These are phyloP conservation scores for Scheffersomyces segobiensis DNA, from an alignment of 1,139 yeast species.

Conservation along the genomic window DNA sequence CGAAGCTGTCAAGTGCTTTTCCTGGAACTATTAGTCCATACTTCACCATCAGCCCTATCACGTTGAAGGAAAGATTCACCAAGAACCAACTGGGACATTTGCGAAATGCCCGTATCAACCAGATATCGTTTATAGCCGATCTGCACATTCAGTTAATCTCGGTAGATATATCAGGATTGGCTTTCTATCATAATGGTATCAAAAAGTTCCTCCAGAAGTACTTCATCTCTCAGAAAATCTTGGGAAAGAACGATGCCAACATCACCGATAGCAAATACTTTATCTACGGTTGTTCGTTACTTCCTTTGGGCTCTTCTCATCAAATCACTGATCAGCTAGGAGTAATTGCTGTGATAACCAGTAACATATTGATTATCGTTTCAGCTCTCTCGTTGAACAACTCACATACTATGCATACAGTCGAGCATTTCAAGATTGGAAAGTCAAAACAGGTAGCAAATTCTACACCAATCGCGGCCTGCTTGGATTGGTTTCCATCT, in stretches of 20 bases:
- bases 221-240: conserved; percentile 49
- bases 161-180: conserved; percentile 59
- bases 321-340: conserved; percentile 59
- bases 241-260: conserved; percentile 49
- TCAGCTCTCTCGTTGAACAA: conserved; percentile 55
- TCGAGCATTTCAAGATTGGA: conserved; percentile 55
- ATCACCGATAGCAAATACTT: conserved; percentile 14
- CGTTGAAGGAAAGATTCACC: conserved; percentile 26
- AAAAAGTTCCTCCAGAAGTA: conserved; percentile 54
- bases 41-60: conserved; percentile 29
- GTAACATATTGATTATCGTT: conserved; percentile 49
- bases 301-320: conserved; percentile 56
- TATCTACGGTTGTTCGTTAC: conserved; percentile 34
- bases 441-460: conserved; percentile 35
- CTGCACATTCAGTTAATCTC: conserved; percentile 61
- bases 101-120: conserved; percentile 43
- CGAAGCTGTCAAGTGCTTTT: background rate
- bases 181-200: conserved; percentile 60
- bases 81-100: conserved; percentile 54
- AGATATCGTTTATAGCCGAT: conserved; percentile 54
- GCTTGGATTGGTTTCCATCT: conserved; percentile 60
- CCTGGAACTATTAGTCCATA: conserved; percentile 3
- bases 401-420: conserved; percentile 27
- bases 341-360: conserved; percentile 61
- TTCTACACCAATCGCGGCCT: conserved; percentile 28